Evolutionary conservation across 2,329 filamentous ascomycete genomes (phyloP), one percentile per base, ranked within the genome.

Genomic region (Teratosphaeria viscida): DNA sequence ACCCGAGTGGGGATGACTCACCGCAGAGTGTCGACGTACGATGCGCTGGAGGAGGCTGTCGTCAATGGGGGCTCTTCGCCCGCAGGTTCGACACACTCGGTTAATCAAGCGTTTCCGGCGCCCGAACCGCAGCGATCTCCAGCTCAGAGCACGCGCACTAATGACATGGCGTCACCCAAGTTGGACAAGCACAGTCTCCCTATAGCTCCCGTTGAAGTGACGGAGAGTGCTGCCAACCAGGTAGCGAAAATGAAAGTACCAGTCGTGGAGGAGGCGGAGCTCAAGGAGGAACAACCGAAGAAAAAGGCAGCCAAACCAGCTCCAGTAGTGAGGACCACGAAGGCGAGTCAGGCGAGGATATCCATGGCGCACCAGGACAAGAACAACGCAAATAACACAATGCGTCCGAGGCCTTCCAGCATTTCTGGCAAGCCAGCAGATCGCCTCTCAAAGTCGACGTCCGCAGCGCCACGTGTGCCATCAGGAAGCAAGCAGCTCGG

Each of bases 321-420:
- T 14, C 68, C 69, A 35, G 57, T 67, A 37, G 66, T 70, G 16
- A 59, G 70, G 26, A 64, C 66, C 19, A 71, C 70, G 52, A 72
- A 71, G 61, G 67, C 68, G 26, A 68, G 65, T 37, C 64, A 67
- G 55, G 70, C 69, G 10, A 62, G 69, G 14, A 62, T 72, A 55
- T 70, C 68, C 11, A 57, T 70, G 52, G 67, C 68, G 3, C 69
- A 68, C 57, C 62, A 64, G 37, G 61, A 61, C 37, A 68, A 64
- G 54, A 64, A 63, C 55, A 61, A 63, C 58, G n/a, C 43, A 49
- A 23, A n/a, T 11, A n/a, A 4, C 43, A 23, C 16, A 23, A 49
- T 5, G 35, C 34, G 37, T 12, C 14, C 19, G 29, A 49, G 43
- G 14, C 39, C 43, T n/a, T 34, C 27, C 19, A 32, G 34, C 34